These are phyloP conservation scores for Postia placenta DNA, from an alignment of 768 basidiomycete species.

Conservation along the genomic window DNA sequence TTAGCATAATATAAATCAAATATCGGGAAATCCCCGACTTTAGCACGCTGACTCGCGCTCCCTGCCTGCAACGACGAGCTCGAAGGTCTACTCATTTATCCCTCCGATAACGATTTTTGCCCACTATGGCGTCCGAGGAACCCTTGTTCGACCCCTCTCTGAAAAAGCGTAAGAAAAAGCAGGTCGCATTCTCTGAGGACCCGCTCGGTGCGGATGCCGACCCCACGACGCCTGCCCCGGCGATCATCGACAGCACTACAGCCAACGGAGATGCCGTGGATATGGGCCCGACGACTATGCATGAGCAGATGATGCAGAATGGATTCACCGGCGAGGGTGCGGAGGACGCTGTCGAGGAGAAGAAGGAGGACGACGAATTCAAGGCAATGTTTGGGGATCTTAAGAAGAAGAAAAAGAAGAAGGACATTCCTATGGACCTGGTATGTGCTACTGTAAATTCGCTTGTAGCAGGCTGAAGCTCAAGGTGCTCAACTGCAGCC, in stretches of 20 bases:
- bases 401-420: constrained; percentile 90
- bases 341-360: constrained; percentile 33
- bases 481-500: constrained; percentile 31
- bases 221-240: constrained; percentile 73
- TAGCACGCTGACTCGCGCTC: constrained; percentile 6
- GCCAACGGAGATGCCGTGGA: constrained; percentile 69
- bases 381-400: constrained; percentile 84
- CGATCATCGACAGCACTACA: constrained; percentile 63
- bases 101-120: constrained; percentile 1
- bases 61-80: no score
- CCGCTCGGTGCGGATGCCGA: constrained; percentile 37
- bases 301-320: constrained; percentile 66
- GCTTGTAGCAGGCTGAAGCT: not conserved
- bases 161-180: constrained; percentile 44
- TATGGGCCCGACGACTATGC: constrained; percentile 68
- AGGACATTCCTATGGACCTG: constrained; percentile 78
- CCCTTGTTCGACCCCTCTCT: constrained; percentile 63
- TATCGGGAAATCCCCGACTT: constrained; percentile 5
- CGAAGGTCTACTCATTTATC: no score
- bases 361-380: constrained; percentile 66
- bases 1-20: no score
- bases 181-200: constrained; percentile 45
- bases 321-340: constrained; percentile 26
- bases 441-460: constrained; percentile 38
- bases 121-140: constrained; percentile 57